phyloP scores from a whole-genome alignment of 1,284 basidiomycete species.

The Moesziomyces sp. region DNA sequence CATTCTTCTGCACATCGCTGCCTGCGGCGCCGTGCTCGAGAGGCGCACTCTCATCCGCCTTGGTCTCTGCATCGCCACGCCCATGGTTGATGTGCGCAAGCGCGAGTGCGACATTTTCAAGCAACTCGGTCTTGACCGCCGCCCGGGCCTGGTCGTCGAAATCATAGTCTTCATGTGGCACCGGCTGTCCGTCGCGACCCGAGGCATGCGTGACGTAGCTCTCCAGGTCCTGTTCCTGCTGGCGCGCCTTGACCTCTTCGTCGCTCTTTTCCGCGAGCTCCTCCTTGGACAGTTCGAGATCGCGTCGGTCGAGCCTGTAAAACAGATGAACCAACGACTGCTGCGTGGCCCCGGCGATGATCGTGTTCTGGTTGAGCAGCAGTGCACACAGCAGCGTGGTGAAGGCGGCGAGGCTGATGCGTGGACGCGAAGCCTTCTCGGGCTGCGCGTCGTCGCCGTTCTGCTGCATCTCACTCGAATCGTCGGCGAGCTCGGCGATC shows the following conservation, averaged over 20 bases:
- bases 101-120: slow-evolving; percentile 64
- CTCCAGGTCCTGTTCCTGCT: slow-evolving; percentile 35
- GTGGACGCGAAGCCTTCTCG: slow-evolving; percentile 68
- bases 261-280: slow-evolving; percentile 29
- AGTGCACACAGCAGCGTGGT: slow-evolving; percentile 90
- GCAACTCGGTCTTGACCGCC: slow-evolving; percentile 58
- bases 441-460: slow-evolving; percentile 30
- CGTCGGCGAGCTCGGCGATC: slow-evolving; percentile 43
- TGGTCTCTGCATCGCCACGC: slow-evolving; percentile 6
- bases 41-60: slow-evolving; percentile 1
- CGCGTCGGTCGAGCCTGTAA: slow-evolving; percentile 69
- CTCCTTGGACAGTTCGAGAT: slow-evolving; percentile 34
- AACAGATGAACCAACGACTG: slow-evolving; percentile 82
- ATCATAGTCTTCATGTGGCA: slow-evolving; percentile 58
- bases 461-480: slow-evolving; percentile 38
- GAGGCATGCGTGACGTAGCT: slow-evolving; percentile 56
- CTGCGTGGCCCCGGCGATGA: slow-evolving; percentile 80
- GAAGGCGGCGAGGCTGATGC: slow-evolving; percentile 83
- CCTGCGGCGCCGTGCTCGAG: background rate
- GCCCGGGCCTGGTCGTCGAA: slow-evolving; percentile 52
- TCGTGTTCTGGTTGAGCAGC: slow-evolving; percentile 81
- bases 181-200: slow-evolving; percentile 60
- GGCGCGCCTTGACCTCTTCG: slow-evolving; percentile 18
- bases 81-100: slow-evolving; percentile 51
- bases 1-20: background rate